These are phyloP conservation scores for Chaetomium cochliodes DNA, from an alignment of 495 filamentous ascomycete species.

Conservation along the genomic window DNA sequence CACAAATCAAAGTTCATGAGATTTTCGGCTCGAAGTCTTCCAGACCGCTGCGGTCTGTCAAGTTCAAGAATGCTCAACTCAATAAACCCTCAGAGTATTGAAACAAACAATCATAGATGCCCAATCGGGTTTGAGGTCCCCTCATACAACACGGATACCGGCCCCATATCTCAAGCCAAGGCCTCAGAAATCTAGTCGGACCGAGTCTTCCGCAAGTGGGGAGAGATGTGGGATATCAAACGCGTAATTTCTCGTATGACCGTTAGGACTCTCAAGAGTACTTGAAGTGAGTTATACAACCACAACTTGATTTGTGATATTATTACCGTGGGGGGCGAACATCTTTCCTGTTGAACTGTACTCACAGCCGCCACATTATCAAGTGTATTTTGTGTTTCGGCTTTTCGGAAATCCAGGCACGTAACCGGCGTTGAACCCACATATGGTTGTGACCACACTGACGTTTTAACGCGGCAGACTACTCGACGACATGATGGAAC, in stretches of 20 bases:
- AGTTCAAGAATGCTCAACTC: too few species aligned
- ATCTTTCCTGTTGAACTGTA: too few species aligned
- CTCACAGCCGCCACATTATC: too few species aligned
- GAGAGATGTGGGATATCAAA: not conserved
- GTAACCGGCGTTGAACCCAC: not conserved
- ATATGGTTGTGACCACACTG: not conserved
- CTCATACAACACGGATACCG: not conserved
- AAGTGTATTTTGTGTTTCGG: too few species aligned
- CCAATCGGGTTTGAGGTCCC: not conserved
- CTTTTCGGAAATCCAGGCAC: too few species aligned
- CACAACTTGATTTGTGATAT: not conserved
- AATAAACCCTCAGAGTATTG: too few species aligned
- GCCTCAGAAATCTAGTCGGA: not conserved
- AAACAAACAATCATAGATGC: not conserved
- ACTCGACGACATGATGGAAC: conserved; percentile 12
- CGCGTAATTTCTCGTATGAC: not conserved
- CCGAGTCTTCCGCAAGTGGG: not conserved
- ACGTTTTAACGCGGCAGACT: not conserved
- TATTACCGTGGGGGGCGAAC: not conserved
- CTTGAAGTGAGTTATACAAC: not conserved
- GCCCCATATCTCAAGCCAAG: not conserved
- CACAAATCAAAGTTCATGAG: too few species aligned
- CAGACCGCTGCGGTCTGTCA: too few species aligned
- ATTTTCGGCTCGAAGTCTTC: too few species aligned
- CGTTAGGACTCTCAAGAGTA: not conserved